Conservation (phyloP, 2,329 filamentous ascomycete species). For the Venturia nashicola region DNA sequence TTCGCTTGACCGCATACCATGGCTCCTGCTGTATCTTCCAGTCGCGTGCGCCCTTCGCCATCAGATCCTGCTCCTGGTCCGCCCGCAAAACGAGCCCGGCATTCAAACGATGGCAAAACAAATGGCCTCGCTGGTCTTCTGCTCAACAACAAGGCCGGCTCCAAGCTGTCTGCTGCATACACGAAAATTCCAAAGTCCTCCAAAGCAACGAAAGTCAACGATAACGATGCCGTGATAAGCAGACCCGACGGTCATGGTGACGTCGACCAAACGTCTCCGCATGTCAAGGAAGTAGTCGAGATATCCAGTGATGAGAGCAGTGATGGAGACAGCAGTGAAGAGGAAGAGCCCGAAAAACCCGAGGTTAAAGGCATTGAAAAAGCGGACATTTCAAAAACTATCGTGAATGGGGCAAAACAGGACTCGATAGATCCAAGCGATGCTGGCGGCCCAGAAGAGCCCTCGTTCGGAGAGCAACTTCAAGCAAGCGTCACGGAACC, state of each 20-base stretch:
- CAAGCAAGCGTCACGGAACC: slow-evolving; percentile 50
- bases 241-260: slow-evolving; percentile 31
- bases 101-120: slow-evolving; percentile 14
- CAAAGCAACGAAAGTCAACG: slow-evolving; percentile 42
- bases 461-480: slow-evolving; percentile 80
- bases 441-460: slow-evolving; percentile 37
- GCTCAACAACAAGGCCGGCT: slow-evolving; percentile 17
- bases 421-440: slow-evolving; percentile 12
- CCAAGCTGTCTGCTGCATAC: slow-evolving; percentile 31
- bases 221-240: slow-evolving; percentile 43
- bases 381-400: slow-evolving; percentile 21
- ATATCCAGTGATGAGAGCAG: slow-evolving; percentile 32
- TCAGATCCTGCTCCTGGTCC: slow-evolving; percentile 5
- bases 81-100: slow-evolving; percentile 9
- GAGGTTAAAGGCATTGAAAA: slow-evolving; percentile 15
- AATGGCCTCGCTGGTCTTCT: slow-evolving; percentile 21
- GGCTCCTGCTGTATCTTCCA: not conserved
- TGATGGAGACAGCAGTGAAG: slow-evolving; percentile 18
- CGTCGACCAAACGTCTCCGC: slow-evolving; percentile 21
- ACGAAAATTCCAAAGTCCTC: slow-evolving; percentile 41
- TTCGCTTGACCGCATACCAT: not conserved
- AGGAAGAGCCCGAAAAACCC: slow-evolving; percentile 14
- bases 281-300: slow-evolving; percentile 27
- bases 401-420: slow-evolving; percentile 13
- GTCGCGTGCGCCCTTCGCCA: not conserved